These are phyloP conservation scores for Zostera marina DNA, from an alignment of 116 monocot genomes.

Conservation along the genomic window DNA sequence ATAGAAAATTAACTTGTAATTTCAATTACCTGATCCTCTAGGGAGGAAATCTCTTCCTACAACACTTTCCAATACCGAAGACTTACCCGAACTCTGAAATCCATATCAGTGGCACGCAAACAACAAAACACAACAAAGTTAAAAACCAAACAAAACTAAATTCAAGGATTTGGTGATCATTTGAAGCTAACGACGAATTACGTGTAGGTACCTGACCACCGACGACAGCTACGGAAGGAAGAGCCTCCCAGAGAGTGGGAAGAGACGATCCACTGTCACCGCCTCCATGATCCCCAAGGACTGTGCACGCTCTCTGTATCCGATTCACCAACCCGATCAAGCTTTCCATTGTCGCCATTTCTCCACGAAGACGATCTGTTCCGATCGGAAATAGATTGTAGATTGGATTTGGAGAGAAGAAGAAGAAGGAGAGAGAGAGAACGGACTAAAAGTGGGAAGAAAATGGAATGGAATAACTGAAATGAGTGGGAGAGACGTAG, in stretches of 20 bases:
- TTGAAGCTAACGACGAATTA: too few relatives aligned
- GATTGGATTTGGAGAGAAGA: neutral
- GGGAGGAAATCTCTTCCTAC: conserved; percentile 96
- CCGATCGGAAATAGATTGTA: neutral
- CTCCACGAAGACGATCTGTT: neutral
- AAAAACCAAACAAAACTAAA: neutral
- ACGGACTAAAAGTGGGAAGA: conserved; percentile 4
- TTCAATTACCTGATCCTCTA: conserved; percentile 81
- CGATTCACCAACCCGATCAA: conserved; percentile 82
- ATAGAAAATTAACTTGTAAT: neutral
- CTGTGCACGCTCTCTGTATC: conserved; percentile 89
- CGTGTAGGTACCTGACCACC: conserved; percentile 54
- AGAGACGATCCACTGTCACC: conserved; percentile 47
- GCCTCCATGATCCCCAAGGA: conserved; percentile 80
- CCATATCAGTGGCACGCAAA: conserved; percentile 4
- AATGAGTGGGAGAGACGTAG: neutral
- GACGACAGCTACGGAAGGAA: conserved; percentile 98
- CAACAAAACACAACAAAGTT: neutral
- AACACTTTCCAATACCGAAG: conserved; percentile 94
- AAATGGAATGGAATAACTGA: neutral
- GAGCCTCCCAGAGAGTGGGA: conserved; percentile 75
- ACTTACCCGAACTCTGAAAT: conserved; percentile 81
- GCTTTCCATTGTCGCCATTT: conserved; percentile 96
- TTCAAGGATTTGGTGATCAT: neutral
- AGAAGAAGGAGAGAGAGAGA: neutral